Evolutionary conservation across 2,329 filamentous ascomycete species (phyloP).

Genomic region (Talaromyces albobiverticillius): DNA sequence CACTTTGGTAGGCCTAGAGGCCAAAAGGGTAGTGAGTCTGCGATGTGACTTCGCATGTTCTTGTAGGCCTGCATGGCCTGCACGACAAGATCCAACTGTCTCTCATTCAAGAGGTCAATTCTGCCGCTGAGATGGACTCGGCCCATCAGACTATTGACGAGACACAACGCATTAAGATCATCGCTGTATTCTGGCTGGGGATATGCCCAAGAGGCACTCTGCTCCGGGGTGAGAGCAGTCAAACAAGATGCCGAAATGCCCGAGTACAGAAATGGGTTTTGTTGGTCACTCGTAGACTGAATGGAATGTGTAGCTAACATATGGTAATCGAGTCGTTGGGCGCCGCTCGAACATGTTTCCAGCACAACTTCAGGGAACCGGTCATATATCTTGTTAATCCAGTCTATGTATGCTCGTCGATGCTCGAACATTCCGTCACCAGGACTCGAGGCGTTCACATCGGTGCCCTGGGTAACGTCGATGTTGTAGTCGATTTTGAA

Average conservation of each 20-base stretch:
- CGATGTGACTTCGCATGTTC: conserved; percentile 22
- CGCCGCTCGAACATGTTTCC: conserved; percentile 37
- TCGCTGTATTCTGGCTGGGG: conserved; percentile 33
- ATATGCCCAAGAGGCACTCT: conserved; percentile 36
- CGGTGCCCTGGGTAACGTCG: conserved; percentile 34
- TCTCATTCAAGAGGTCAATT: conserved; percentile 22
- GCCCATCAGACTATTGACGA: conserved; percentile 34
- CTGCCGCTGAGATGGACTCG: conserved; percentile 31
- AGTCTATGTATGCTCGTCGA: conserved; percentile 32
- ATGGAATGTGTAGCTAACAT: conserved; percentile 31
- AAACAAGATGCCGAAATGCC: conserved; percentile 30
- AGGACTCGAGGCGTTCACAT: conserved; percentile 20
- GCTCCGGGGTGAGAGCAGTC: conserved; percentile 35
- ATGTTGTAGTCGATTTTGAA: conserved; percentile 42
- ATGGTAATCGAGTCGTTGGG: conserved; percentile 36
- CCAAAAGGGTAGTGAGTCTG: conserved; percentile 27
- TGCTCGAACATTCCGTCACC: conserved; percentile 29
- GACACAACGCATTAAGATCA: conserved; percentile 33
- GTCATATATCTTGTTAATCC: conserved; percentile 28
- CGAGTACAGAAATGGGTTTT: conserved; percentile 30
- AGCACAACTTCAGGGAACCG: conserved; percentile 29
- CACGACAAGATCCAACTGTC: conserved; percentile 25
- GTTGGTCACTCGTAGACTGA: conserved; percentile 37
- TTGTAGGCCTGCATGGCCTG: conserved; percentile 32
- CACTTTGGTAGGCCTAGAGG: conserved; percentile 31